Conservation (phyloP, 2,329 filamentous ascomycete genomes). For the Ophiostoma triangulosporum region DNA sequence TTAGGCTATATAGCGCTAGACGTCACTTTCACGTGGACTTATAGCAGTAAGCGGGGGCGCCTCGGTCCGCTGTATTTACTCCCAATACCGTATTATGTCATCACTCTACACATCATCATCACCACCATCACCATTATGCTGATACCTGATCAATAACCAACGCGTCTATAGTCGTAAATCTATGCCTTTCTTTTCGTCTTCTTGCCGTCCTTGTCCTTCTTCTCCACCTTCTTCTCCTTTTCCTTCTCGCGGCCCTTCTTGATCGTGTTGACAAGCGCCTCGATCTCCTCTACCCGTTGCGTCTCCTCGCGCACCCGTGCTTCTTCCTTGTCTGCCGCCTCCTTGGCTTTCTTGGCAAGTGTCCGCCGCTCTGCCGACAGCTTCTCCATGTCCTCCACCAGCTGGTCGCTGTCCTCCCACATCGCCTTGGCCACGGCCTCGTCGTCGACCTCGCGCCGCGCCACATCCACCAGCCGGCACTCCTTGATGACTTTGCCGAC, state of each 20-base stretch:
- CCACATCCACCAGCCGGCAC: conserved; percentile 62
- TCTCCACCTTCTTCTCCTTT: conserved; percentile 10
- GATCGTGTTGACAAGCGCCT: conserved; percentile 29
- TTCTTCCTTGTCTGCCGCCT: conserved; percentile 15
- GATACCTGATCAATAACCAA: background rate
- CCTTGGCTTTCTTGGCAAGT: background rate
- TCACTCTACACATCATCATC: background rate
- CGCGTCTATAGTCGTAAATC: background rate
- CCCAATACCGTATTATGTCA: background rate
- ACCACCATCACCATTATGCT: background rate
- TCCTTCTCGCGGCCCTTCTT: conserved; percentile 27
- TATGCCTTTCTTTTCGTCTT: conserved; percentile 6
- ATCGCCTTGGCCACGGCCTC: conserved; percentile 70
- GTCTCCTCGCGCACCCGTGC: conserved; percentile 19
- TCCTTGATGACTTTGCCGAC: conserved; percentile 62
- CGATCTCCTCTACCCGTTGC: conserved; percentile 16
- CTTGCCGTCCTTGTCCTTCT: conserved; percentile 11
- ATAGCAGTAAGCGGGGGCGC: background rate
- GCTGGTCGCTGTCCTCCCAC: conserved; percentile 78
- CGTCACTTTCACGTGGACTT: background rate
- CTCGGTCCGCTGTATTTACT: background rate
- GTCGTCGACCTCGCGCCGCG: conserved; percentile 61
- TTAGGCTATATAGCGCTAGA: too few relatives aligned
- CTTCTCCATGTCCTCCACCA: conserved; percentile 73
- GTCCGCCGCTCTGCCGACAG: conserved; percentile 47